Percentiles rank a stretch among this genome's conserved stretches.
Evolutionary conservation across 441 rosid genomes (phyloP).

Genomic region (Gossypium schwendimanii): DNA sequence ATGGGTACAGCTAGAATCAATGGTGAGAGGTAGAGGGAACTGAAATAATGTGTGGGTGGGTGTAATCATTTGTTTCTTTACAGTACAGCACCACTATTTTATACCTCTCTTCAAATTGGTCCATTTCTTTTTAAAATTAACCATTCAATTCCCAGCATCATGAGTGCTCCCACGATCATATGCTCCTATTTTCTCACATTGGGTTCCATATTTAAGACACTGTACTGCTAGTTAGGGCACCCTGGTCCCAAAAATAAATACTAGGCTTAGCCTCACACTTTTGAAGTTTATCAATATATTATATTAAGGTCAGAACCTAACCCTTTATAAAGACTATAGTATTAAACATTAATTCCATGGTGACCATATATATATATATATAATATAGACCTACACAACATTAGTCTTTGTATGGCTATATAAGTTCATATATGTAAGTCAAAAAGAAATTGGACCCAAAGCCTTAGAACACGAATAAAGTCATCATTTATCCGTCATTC

Average conservation of each 20-base stretch:
- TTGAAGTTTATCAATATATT: background rate
- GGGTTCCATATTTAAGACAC: background rate
- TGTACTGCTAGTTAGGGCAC: background rate
- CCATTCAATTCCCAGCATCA: constrained; percentile 1
- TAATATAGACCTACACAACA: background rate
- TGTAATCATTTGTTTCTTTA: constrained; percentile 10
- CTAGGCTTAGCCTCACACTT: background rate
- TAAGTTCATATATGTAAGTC: background rate
- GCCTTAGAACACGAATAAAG: background rate
- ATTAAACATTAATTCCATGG: background rate
- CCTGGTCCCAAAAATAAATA: background rate
- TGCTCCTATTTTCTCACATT: background rate
- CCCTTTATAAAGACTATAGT: background rate
- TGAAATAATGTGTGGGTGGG: background rate
- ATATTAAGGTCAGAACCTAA: background rate
- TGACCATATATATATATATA: background rate
- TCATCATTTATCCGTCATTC: constrained; percentile 16
- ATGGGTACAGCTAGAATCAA: too few species aligned
- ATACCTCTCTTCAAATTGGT: background rate
- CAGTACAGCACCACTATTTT: background rate
- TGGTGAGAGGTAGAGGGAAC: background rate
- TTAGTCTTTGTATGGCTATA: background rate
- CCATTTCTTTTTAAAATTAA: background rate
- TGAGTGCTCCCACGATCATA: constrained; percentile 1
- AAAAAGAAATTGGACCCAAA: background rate